Base-by-base conservation (phyloP, 495 filamentous ascomycete genomes). In the Penicillium canescens region DNA sequence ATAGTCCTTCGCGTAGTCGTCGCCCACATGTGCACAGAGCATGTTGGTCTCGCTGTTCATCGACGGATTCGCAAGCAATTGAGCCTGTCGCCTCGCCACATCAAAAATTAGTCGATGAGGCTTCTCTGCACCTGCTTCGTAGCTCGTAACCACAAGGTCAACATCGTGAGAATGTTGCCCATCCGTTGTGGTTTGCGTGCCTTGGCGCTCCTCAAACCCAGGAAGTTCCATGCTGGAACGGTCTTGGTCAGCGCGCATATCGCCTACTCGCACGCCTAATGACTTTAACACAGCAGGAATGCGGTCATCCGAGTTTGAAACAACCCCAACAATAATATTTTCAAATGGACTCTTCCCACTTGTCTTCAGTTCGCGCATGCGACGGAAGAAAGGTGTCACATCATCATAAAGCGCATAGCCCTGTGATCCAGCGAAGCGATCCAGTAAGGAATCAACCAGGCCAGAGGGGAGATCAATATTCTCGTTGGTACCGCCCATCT, bases 251-350 rank as follows among this genome's bases (percentile, higher is more conserved):
- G 68, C 72, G 13, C 72, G 65, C 13, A 58, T 43, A 44, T 61
- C 52, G 9, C 78, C 78, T 2, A 91, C 80, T 6, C 55, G 60
- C 18, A 92, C 51, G 0, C 86, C 86, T 13, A 92, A 62, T 7
- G 81, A 82, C 14, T 75, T 67, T 10, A 93, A 62, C 9, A 92
- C 78, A 11, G 63, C 62, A 7, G 80, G 76, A 1, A 91, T 81
- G 0, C 90, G 79, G 59, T 87, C 83, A 62, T 94, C 89, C 1
- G 89, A 91, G 65, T 93, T 94, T 18, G 87, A 88, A 43, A 92
- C 72, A 13, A 92, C 74, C 4, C 90, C 90, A 0, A 89, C 60
- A 8, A 85, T 57, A 2, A 86, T 58, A 16, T 62, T 52, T 28
- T 71, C 62, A 55, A 67, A 69, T 26, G 42, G 26, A 18, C 23